These are phyloP conservation scores for Sindora glabra DNA, from an alignment of 306 rosid genomes.

Conservation along the genomic window DNA sequence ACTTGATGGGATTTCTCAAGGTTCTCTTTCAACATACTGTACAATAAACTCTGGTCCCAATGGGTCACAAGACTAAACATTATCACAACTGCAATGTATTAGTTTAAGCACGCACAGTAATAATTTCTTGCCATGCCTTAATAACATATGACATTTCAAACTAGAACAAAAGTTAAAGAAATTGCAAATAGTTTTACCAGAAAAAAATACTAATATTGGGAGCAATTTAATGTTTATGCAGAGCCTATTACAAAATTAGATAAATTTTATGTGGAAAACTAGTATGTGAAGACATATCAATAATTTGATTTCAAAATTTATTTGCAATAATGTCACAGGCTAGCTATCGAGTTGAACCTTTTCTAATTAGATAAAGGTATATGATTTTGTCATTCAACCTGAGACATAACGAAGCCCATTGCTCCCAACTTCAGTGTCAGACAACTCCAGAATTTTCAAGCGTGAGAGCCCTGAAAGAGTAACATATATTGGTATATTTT, in stretches of 20 bases:
- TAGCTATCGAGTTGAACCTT: neutral
- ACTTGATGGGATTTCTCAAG: constrained; percentile 1
- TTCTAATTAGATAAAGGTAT: constrained; percentile 2
- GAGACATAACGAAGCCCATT: constrained; percentile 73
- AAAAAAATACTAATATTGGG: too few species aligned
- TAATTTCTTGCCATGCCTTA: neutral
- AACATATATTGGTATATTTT: constrained; percentile 16
- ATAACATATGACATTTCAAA: too few species aligned
- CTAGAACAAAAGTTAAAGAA: too few species aligned
- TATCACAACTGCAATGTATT: neutral
- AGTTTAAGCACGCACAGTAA: neutral
- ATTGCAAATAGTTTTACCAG: too few species aligned
- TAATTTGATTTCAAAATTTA: too few species aligned
- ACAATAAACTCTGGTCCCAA: neutral
- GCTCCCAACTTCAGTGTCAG: constrained; percentile 84
- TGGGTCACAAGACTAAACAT: neutral
- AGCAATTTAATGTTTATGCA: too few species aligned
- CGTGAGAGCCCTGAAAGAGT: constrained; percentile 53
- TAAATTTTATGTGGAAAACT: too few species aligned
- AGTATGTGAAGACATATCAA: too few species aligned
- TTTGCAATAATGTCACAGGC: neutral
- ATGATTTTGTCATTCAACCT: constrained; percentile 41
- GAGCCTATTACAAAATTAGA: too few species aligned
- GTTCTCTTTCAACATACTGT: neutral
- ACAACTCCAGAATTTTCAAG: constrained; percentile 80